phyloP scores from a whole-genome alignment of 2,329 filamentous ascomycete genomes.

The Ophiostoma perfectum region DNA sequence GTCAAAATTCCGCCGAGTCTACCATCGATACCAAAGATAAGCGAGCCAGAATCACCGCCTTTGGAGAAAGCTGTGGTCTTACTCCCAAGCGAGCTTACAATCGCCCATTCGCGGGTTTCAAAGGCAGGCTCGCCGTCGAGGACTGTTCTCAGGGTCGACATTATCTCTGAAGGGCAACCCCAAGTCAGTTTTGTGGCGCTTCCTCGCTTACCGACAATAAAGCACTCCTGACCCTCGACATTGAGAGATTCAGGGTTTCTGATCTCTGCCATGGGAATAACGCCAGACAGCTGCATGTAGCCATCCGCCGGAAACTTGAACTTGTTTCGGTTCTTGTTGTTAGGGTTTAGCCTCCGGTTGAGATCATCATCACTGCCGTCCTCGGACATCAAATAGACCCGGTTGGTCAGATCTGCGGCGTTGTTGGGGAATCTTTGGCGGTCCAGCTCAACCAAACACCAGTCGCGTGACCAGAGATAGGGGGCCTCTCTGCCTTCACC shows the following conservation, averaged over 20 bases:
- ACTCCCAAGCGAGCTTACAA: not conserved
- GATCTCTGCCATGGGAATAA: not conserved
- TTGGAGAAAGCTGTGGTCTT: not conserved
- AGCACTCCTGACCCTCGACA: not conserved
- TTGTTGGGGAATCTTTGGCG: not conserved
- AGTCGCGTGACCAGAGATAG: constrained; percentile 4
- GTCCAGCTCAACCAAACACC: constrained; percentile 6
- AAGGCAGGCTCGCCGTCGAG: not conserved
- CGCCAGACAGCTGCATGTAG: not conserved
- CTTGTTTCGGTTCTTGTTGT: not conserved
- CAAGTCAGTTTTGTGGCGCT: not conserved
- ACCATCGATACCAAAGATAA: not conserved
- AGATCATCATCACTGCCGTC: not conserved
- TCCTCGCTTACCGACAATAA: not conserved
- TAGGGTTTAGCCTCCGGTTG: not conserved
- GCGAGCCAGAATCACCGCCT: not conserved
- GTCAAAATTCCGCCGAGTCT: not conserved
- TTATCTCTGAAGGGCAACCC: not conserved
- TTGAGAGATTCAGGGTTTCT: not conserved
- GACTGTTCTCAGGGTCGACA: not conserved
- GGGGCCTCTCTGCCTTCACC: not conserved
- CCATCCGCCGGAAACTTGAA: not conserved
- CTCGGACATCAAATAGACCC: not conserved
- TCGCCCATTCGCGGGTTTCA: constrained; percentile 1
- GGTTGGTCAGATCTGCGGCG: not conserved